Evolutionary conservation across 2,329 filamentous ascomycete genomes (phyloP).

Genomic region (Aspergillus transmontanensis): DNA sequence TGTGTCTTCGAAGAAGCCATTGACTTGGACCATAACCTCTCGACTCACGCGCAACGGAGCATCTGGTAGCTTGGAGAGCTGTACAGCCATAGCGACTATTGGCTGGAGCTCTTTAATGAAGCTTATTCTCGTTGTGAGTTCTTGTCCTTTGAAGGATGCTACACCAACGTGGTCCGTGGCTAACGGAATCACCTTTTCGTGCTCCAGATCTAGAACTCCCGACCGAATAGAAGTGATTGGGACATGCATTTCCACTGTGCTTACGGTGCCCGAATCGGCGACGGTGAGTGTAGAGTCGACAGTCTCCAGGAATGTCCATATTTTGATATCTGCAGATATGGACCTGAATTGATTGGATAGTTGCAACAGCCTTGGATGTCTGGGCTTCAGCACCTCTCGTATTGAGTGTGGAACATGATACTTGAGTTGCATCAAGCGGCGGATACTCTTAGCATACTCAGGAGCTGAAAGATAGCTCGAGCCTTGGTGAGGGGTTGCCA

Average conservation of each 20-base stretch:
- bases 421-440: conserved; percentile 55
- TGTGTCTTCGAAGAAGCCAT: conserved; percentile 66
- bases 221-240: conserved; percentile 57
- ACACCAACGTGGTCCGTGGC: conserved; percentile 36
- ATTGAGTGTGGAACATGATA: conserved; percentile 55
- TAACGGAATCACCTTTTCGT: conserved; percentile 36
- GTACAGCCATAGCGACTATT: conserved; percentile 24
- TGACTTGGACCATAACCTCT: conserved; percentile 59
- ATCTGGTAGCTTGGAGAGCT: conserved; percentile 37
- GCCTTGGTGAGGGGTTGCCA: conserved; percentile 63
- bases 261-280: conserved; percentile 38
- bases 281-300: conserved; percentile 60
- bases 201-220: conserved; percentile 34
- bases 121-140: conserved; percentile 28
- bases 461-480: conserved; percentile 65
- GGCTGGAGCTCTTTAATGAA: conserved; percentile 30
- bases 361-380: conserved; percentile 52
- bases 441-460: conserved; percentile 58
- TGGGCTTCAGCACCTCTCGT: conserved; percentile 54
- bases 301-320: conserved; percentile 67
- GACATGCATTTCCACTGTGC: conserved; percentile 59
- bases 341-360: conserved; percentile 59
- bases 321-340: conserved; percentile 59
- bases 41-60: conserved; percentile 54
- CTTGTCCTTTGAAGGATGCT: conserved; percentile 33